Conservation (phyloP, 148 eudicot genomes). For the Chenopodium suecicum region DNA sequence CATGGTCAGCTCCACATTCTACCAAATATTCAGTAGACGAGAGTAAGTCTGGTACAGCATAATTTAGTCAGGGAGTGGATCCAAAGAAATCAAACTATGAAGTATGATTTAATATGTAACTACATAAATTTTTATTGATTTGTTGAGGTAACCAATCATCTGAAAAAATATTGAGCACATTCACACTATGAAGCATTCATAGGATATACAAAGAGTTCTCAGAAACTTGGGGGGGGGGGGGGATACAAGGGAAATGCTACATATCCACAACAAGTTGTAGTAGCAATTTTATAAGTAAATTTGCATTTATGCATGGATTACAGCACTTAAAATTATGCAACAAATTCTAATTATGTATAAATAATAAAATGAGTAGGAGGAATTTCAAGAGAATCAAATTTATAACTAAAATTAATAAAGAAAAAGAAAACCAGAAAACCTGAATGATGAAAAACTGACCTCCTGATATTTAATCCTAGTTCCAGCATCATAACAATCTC, state of each 20-base stretch:
- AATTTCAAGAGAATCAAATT: neutral
- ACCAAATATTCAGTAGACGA: neutral
- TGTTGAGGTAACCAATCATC: neutral
- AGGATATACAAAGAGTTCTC: neutral
- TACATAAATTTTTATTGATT: neutral
- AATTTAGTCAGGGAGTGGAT: neutral
- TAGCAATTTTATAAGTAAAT: neutral
- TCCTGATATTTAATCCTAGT: slow-evolving; percentile 73
- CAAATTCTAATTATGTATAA: neutral
- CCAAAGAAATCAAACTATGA: neutral
- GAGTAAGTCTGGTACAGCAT: neutral
- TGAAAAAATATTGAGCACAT: neutral
- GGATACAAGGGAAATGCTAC: neutral
- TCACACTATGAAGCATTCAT: neutral
- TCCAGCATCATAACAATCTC: slow-evolving; percentile 87
- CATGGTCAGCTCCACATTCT: slow-evolving; percentile 9
- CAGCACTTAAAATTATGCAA: neutral
- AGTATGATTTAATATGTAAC: neutral
- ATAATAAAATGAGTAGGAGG: neutral
- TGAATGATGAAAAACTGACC: slow-evolving; percentile 41
- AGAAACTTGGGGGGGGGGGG: too few relatives aligned
- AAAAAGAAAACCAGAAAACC: neutral
- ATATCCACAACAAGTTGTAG: neutral
- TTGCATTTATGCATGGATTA: neutral
- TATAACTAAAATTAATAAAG: neutral